Evolutionary conservation across 2,329 filamentous ascomycete species (phyloP).

Genomic region (Penicillium sp.): DNA sequence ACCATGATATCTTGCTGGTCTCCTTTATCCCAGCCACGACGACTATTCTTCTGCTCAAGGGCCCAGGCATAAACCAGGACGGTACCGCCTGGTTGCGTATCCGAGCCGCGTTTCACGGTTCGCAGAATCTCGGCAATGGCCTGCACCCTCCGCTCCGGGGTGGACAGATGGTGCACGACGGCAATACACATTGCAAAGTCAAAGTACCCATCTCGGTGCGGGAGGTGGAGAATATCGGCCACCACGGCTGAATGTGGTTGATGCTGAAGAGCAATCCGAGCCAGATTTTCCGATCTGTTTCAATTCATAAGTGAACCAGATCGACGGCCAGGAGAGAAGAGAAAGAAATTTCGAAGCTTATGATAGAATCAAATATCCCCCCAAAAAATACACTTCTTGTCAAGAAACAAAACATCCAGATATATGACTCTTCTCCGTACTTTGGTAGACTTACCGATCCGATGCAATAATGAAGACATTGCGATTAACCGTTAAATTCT

Average conservation of each 20-base stretch:
- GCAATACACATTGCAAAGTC: conserved; percentile 95
- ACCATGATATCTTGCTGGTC: conserved; percentile 90
- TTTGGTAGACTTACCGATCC: conserved; percentile 63
- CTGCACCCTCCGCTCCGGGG: conserved; percentile 66
- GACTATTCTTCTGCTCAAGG: conserved; percentile 81
- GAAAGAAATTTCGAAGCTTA: neutral
- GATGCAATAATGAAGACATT: conserved; percentile 78
- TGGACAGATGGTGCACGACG: conserved; percentile 90
- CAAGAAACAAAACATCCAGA: conserved; percentile 3
- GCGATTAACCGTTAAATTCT: conserved; percentile 81
- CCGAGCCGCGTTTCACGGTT: conserved; percentile 52
- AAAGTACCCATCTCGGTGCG: conserved; percentile 64
- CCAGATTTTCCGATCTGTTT: conserved; percentile 58
- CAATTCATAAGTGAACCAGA: conserved; percentile 5
- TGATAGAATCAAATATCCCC: conserved; percentile 24
- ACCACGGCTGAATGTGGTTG: conserved; percentile 68
- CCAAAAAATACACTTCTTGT: conserved; percentile 1
- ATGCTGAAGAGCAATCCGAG: conserved; percentile 57
- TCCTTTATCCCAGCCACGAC: conserved; percentile 83
- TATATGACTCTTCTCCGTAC: neutral
- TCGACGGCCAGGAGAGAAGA: conserved; percentile 4
- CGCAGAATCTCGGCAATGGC: conserved; percentile 71
- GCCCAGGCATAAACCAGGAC: conserved; percentile 93
- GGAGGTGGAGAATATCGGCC: conserved; percentile 79
- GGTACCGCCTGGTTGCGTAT: conserved; percentile 52